phyloP scores from a whole-genome alignment of 306 rosid species.

The Sesbania bispinosa region DNA sequence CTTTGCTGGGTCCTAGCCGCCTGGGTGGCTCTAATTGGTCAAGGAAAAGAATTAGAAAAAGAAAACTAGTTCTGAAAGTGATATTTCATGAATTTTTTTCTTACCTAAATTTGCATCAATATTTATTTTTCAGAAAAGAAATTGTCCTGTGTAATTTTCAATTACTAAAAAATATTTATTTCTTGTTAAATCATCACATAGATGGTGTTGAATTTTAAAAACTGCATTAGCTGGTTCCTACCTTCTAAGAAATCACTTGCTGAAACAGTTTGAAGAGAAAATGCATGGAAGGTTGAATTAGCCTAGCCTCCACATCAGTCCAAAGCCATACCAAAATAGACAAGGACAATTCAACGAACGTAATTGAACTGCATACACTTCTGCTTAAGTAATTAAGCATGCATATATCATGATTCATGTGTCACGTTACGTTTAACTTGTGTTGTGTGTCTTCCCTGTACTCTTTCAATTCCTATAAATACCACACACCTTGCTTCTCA shows the following conservation, averaged over 20 bases:
- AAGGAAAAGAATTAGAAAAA: neutral
- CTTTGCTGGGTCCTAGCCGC: too few species aligned
- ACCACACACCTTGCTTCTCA: neutral
- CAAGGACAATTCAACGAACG: conserved; percentile 16
- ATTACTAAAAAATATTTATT: neutral
- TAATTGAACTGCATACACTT: neutral
- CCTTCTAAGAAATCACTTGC: too few species aligned
- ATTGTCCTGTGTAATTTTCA: neutral
- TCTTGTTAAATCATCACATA: too few species aligned
- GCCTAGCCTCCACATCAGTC: neutral
- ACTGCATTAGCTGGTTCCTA: too few species aligned
- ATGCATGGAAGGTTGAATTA: neutral
- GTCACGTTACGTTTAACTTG: neutral
- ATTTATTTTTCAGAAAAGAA: neutral
- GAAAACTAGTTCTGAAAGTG: neutral
- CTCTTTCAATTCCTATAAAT: conserved; percentile 18
- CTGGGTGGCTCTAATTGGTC: neutral
- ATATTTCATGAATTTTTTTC: neutral
- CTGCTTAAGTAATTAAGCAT: neutral
- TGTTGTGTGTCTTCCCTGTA: neutral
- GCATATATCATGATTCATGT: neutral
- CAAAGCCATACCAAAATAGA: neutral
- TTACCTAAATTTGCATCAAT: neutral
- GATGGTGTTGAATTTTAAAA: too few species aligned
- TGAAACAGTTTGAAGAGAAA: neutral